These are phyloP conservation scores for Raffaelea arxii DNA, from an alignment of 2,329 filamentous ascomycete genomes.

Conservation along the genomic window DNA sequence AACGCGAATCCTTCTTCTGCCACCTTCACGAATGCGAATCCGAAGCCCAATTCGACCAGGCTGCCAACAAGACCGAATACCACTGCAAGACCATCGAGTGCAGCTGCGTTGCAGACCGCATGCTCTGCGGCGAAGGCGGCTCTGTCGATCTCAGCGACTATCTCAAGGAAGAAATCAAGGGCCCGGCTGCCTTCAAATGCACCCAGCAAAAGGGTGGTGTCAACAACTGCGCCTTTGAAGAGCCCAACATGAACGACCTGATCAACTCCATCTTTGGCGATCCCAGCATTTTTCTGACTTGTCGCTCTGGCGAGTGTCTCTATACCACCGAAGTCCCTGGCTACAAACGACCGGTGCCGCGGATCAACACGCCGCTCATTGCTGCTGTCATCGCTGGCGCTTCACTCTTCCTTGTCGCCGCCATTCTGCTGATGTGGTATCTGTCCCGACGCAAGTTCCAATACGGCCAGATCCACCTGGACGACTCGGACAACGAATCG, in stretches of 20 bases:
- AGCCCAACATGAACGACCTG: conserved; percentile 85
- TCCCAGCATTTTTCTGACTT: conserved; percentile 73
- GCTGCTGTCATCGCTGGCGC: conserved; percentile 83
- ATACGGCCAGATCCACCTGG: conserved; percentile 69
- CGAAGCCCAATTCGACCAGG: conserved; percentile 54
- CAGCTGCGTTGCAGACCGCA: conserved; percentile 78
- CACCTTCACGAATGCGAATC: conserved; percentile 73
- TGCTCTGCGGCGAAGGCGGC: conserved; percentile 86
- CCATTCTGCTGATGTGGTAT: conserved; percentile 80
- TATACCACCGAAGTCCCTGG: conserved; percentile 90
- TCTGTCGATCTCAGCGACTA: conserved; percentile 92
- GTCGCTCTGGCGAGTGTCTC: conserved; percentile 81
- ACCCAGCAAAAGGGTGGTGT: conserved; percentile 51
- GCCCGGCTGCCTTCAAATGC: conserved; percentile 78
- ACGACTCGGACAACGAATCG: conserved; percentile 82
- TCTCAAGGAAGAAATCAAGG: conserved; percentile 69
- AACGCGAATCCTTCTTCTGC: conserved; percentile 94
- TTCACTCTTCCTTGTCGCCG: conserved; percentile 72
- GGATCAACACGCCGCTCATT: conserved; percentile 94
- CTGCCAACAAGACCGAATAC: conserved; percentile 75
- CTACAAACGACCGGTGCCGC: conserved; percentile 78
- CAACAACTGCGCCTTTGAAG: conserved; percentile 71
- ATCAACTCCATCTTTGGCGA: conserved; percentile 88
- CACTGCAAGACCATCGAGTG: conserved; percentile 78
- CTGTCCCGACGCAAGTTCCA: conserved; percentile 63